Percentiles rank a stretch among this genome's conserved stretches.
Evolutionary conservation across 371 early-diverging fungal species (phyloP).

Genomic region (Syncephalastrum contaminatum): DNA sequence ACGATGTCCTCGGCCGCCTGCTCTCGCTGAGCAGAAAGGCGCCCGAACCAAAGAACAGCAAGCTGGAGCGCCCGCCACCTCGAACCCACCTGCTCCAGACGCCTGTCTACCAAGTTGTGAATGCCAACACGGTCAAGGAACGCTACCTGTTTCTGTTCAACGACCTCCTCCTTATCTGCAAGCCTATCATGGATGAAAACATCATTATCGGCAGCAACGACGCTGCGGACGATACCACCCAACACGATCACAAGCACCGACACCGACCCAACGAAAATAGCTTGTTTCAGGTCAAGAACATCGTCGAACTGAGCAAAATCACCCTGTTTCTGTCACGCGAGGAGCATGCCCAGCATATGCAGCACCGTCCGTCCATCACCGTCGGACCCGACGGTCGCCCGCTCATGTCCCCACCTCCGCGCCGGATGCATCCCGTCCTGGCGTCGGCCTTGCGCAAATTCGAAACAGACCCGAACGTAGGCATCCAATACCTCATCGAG

Average conservation of each 20-base stretch:
- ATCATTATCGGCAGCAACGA: constrained; percentile 34
- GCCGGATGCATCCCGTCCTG: constrained; percentile 61
- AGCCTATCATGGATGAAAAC: constrained; percentile 52
- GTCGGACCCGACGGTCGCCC: constrained; percentile 10
- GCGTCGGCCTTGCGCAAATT: constrained; percentile 68
- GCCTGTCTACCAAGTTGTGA: constrained; percentile 75
- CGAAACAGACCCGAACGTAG: constrained; percentile 66
- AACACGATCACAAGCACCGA: constrained; percentile 19
- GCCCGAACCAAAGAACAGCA: constrained; percentile 3
- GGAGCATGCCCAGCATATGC: constrained; percentile 23
- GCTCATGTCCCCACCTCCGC: constrained; percentile 25
- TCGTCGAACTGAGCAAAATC: constrained; percentile 55
- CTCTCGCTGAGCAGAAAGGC: not conserved
- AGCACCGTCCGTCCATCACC: constrained; percentile 13
- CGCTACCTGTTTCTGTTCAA: constrained; percentile 80
- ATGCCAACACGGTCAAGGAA: constrained; percentile 68
- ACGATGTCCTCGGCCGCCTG: not conserved
- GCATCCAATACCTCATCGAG: constrained; percentile 70
- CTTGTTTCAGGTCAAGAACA: constrained; percentile 63
- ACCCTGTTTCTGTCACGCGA: constrained; percentile 55
- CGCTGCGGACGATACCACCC: constrained; percentile 11
- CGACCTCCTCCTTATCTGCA: constrained; percentile 78
- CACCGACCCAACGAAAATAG: constrained; percentile 51
- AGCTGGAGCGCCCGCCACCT: constrained; percentile 27
- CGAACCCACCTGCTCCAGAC: constrained; percentile 74